Percentiles rank a stretch among this genome's conserved stretches.
Evolutionary conservation across 495 filamentous ascomycete species (phyloP).

Genomic region (Delitschia confertaspora): DNA sequence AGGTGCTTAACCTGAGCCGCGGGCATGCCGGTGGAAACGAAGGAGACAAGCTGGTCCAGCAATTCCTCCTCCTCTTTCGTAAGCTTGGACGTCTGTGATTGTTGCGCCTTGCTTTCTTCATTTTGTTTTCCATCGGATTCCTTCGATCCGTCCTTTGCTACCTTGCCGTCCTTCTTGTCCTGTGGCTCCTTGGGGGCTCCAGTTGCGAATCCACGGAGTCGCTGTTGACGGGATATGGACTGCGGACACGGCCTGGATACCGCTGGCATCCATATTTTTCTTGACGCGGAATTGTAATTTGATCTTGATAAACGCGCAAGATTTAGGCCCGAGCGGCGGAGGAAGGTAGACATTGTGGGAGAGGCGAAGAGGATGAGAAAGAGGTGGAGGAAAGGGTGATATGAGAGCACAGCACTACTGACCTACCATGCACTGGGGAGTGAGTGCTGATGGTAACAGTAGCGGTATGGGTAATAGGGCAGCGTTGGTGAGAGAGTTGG

Average conservation of each 20-base stretch:
- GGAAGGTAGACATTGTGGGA: conserved; percentile 49
- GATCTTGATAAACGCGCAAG: conserved; percentile 53
- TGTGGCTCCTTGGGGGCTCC: conserved; percentile 18
- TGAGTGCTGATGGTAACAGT: background rate
- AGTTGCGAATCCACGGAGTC: conserved; percentile 43
- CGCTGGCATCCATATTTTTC: conserved; percentile 6
- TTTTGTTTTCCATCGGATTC: conserved; percentile 4
- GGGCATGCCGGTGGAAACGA: conserved; percentile 43
- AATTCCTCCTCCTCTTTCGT: conserved; percentile 35
- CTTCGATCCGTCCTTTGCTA: conserved; percentile 10
- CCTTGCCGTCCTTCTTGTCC: conserved; percentile 18
- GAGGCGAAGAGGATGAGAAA: conserved; percentile 5
- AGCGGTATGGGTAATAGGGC: conserved; percentile 3
- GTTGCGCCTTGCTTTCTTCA: conserved; percentile 3
- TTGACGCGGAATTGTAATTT: conserved; percentile 28
- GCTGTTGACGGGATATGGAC: conserved; percentile 37
- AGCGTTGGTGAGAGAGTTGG: no score
- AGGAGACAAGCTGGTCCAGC: conserved; percentile 37
- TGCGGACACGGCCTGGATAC: conserved; percentile 29
- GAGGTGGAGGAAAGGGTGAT: conserved; percentile 4
- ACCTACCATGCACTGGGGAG: conserved; percentile 10
- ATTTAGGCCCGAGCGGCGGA: conserved; percentile 58
- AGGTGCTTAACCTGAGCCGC: conserved; percentile 36
- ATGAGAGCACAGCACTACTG: conserved; percentile 1
- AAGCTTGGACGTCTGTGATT: conserved; percentile 24